Evolutionary conservation across 352 stramenopile species (phyloP).

Genomic region (Globisporangium solare): DNA sequence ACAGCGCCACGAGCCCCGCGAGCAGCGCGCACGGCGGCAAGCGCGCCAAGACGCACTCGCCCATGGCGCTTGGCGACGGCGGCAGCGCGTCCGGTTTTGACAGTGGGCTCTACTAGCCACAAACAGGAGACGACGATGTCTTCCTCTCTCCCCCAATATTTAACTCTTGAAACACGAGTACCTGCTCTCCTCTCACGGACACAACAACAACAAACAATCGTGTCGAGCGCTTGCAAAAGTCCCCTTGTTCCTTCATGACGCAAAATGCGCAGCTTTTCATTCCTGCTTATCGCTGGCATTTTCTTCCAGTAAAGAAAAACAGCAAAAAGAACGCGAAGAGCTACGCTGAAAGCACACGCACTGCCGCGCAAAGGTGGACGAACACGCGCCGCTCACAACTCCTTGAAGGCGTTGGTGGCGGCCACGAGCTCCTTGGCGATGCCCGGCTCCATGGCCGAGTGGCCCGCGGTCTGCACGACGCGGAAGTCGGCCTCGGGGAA

Average conservation of each 20-base stretch:
- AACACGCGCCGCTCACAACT: constrained; percentile 15
- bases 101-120: constrained; percentile 11
- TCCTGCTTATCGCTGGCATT: no score
- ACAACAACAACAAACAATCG: background rate
- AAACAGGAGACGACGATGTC: background rate
- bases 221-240: no score
- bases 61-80: constrained; percentile 5
- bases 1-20: constrained; percentile 2
- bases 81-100: constrained; percentile 3
- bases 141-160: background rate
- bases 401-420: constrained; percentile 65
- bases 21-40: constrained; percentile 8
- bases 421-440: constrained; percentile 70
- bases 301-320: background rate
- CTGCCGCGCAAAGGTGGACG: background rate
- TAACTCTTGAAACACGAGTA: constrained; percentile 2
- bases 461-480: constrained; percentile 68
- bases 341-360: background rate
- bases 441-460: constrained; percentile 71
- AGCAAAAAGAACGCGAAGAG: background rate
- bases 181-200: background rate
- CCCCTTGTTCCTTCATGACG: no score
- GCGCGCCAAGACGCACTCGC: constrained; percentile 17
- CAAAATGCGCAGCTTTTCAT: no score
- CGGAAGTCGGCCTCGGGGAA: constrained; percentile 68